phyloP scores from a whole-genome alignment of 768 basidiomycete species.

The Leccinum truebloodii region DNA sequence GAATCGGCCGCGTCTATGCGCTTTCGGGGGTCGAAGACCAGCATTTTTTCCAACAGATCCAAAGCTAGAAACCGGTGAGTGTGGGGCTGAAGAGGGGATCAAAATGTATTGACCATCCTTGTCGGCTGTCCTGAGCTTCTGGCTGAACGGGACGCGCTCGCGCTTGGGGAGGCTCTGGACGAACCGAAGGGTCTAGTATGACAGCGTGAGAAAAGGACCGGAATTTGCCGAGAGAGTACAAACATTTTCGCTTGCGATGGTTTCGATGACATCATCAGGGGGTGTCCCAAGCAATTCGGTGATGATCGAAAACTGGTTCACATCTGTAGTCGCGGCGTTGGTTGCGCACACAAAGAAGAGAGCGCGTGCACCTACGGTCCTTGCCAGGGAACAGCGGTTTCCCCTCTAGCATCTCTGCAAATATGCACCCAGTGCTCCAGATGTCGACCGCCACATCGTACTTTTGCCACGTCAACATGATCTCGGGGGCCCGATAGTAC shows the following conservation, averaged over 20 bases:
- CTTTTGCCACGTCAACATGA: slow-evolving; percentile 99
- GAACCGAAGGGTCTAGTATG: slow-evolving; percentile 85
- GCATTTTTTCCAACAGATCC: slow-evolving; percentile 97
- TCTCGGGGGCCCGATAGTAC: slow-evolving; percentile 98
- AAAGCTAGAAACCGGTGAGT: slow-evolving; percentile 56
- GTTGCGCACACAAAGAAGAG: neutral
- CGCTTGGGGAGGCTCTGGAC: slow-evolving; percentile 98
- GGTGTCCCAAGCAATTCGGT: slow-evolving; percentile 98
- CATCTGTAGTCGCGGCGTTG: slow-evolving; percentile 59
- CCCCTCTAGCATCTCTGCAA: slow-evolving; percentile 99
- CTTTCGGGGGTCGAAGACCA: slow-evolving; percentile 97
- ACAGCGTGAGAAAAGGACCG: slow-evolving; percentile 14
- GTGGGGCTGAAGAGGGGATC: neutral
- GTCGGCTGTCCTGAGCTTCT: slow-evolving; percentile 89
- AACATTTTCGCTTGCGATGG: slow-evolving; percentile 97
- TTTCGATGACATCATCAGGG: slow-evolving; percentile 98
- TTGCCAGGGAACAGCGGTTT: slow-evolving; percentile 99
- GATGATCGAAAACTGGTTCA: slow-evolving; percentile 99
- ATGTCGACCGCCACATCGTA: slow-evolving; percentile 99
- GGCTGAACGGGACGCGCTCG: slow-evolving; percentile 90
- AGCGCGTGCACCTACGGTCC: slow-evolving; percentile 74
- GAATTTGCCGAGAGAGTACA: slow-evolving; percentile 27
- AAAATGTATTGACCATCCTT: slow-evolving; percentile 63
- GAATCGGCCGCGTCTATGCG: slow-evolving; percentile 92
- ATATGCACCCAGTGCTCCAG: slow-evolving; percentile 99